Percentiles rank a stretch among this genome's conserved stretches.
phyloP scores from a whole-genome alignment of 805 yeast genomes.

The Lachancea meyersii region DNA sequence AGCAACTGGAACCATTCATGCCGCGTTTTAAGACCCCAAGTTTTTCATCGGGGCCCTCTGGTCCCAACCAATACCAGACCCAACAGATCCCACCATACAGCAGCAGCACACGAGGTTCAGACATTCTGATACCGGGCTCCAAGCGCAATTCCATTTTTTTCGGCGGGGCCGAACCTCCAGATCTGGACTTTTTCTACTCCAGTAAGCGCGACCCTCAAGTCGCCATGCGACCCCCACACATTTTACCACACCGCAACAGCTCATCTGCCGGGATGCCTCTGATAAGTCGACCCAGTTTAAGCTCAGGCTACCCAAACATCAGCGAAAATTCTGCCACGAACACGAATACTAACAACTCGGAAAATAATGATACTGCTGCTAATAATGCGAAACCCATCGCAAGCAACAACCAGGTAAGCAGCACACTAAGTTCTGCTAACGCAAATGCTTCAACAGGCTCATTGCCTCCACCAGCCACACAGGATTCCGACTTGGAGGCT shows the following conservation, averaged over 20 bases:
- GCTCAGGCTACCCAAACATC: background rate
- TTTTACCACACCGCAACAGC: constrained; percentile 7
- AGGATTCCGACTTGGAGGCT: constrained; percentile 10
- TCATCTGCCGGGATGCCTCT: constrained; percentile 7
- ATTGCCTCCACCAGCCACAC: constrained; percentile 4
- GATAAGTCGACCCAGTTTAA: constrained; percentile 17
- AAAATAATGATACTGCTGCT: constrained; percentile 13
- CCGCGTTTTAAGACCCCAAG: constrained; percentile 31
- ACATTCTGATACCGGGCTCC: constrained; percentile 18
- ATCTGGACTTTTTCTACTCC: constrained; percentile 20
- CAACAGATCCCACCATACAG: constrained; percentile 5
- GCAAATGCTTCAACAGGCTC: background rate
- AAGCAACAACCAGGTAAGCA: background rate
- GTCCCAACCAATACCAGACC: constrained; percentile 7
- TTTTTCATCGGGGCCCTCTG: constrained; percentile 11
- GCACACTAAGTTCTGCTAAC: background rate
- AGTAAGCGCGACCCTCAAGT: constrained; percentile 10
- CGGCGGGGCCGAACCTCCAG: constrained; percentile 20
- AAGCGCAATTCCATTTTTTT: constrained; percentile 26
- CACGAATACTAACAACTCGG: background rate
- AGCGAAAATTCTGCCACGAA: background rate
- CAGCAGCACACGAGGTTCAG: constrained; percentile 2
- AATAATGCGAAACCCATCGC: background rate
- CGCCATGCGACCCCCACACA: constrained; percentile 12
- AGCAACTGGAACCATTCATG: constrained; percentile 44